Base-by-base conservation (phyloP, 2,329 filamentous ascomycete genomes). In the Rhexocercosporidium sp. region DNA sequence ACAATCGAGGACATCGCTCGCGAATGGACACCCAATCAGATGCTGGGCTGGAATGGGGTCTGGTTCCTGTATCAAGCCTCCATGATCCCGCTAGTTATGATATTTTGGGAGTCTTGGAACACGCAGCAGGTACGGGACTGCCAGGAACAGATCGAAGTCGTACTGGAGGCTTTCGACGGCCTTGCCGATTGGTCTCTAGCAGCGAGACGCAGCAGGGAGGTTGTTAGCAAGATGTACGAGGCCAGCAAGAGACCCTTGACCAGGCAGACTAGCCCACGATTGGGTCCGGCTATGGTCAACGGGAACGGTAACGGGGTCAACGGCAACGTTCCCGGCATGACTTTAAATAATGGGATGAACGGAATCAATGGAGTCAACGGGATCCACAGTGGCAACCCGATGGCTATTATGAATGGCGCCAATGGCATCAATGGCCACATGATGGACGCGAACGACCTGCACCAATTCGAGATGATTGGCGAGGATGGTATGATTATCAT, bases 1-100 rank as follows among this genome's bases (percentile, higher is more conserved):
- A 90, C 90, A 0, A 92, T 94, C 69, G 85, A 89, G 66, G 90
- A 93, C 67, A 92, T 94, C 69, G 85, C 88, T 12, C 82, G 83
- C 25, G 90, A 91, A 69, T 93, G 90, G 81, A 86, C 86, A 54
- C 86, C 88, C 54, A 92, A 92, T 75, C 88, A 93, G 75, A 92
- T 94, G 80, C 88, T 88, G 0, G 91, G 91, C 9, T 94, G 91
- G 92, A 92, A 93, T 76, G 92, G 90, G 0, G 91, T 92, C 2
- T 94, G 91, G 91, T 90, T 93, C 78, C 85, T 92, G 67, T 94
- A 93, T 79, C 92, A 94, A 77, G 91, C 92, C 0, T 88, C 88
- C 70, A 92, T 94, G 89, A 88, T 94, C 9, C 92, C 92, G 0
- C 84, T 95, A 1, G 86, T 95, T 12, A 90, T 87, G 25, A 82